A percentile compares a stretch with the other conserved stretches of the same genome.
Evolutionary conservation across 345 rosid species (phyloP).

Genomic region (Pseudoturritis turrita): DNA sequence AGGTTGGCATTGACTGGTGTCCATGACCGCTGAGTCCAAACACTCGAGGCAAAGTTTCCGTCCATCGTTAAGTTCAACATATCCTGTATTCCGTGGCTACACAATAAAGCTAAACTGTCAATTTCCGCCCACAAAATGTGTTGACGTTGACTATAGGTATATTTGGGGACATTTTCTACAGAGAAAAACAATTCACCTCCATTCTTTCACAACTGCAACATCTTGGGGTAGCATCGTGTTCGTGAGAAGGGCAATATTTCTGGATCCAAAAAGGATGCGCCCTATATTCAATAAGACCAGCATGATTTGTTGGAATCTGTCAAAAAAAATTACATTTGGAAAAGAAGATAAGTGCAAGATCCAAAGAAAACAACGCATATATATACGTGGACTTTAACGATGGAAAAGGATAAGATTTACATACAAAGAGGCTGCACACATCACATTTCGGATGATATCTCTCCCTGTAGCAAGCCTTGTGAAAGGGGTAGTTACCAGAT

Average conservation of each 20-base stretch:
- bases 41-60: constrained; percentile 95
- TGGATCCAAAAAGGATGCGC: constrained; percentile 98
- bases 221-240: constrained; percentile 80
- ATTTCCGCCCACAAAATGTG: neutral
- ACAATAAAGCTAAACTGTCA: constrained; percentile 10
- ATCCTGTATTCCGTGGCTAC: constrained; percentile 68
- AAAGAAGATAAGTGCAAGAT: constrained; percentile 17
- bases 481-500: constrained; percentile 79
- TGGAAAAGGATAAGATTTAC: constrained; percentile 26
- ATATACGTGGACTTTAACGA: neutral
- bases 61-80: constrained; percentile 78
- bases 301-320: constrained; percentile 92
- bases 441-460: constrained; percentile 92
- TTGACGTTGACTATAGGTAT: neutral
- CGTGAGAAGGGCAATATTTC: constrained; percentile 96
- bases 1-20: constrained; percentile 82
- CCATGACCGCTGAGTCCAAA: constrained; percentile 95
- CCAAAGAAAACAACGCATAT: neutral
- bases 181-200: constrained; percentile 72
- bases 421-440: constrained; percentile 83
- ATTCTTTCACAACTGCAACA: constrained; percentile 99
- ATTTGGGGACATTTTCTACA: neutral
- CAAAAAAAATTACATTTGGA: constrained; percentile 26
- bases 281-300: constrained; percentile 96
- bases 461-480: constrained; percentile 86